These are phyloP conservation scores for Fusarium liriodendri DNA, from an alignment of 2,329 filamentous ascomycete species.

Conservation along the genomic window DNA sequence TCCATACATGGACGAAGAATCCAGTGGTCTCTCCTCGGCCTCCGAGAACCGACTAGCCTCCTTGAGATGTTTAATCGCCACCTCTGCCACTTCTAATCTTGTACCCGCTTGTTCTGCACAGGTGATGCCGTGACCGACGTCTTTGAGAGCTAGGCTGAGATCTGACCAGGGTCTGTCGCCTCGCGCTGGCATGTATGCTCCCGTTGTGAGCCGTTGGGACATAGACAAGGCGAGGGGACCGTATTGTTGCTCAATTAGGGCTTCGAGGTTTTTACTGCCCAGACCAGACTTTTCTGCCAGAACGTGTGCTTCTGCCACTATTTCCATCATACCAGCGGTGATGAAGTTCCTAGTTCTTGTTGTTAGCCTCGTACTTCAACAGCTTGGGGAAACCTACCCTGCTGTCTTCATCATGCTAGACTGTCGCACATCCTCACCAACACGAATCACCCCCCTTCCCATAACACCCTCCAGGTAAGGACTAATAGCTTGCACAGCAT, in stretches of 20 bases:
- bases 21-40: conserved; percentile 51
- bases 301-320: conserved; percentile 61
- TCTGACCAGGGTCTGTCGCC: conserved; percentile 58
- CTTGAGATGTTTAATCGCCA: conserved; percentile 55
- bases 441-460: conserved; percentile 54
- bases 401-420: conserved; percentile 61
- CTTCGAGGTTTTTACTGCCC: conserved; percentile 53
- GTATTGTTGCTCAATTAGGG: conserved; percentile 55
- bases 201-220: conserved; percentile 52
- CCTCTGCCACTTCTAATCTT: conserved; percentile 54
- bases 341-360: conserved; percentile 58
- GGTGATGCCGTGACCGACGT: conserved; percentile 61
- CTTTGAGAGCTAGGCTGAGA: conserved; percentile 62
- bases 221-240: conserved; percentile 51
- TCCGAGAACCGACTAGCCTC: conserved; percentile 55
- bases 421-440: conserved; percentile 56
- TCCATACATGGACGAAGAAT: conserved; percentile 64
- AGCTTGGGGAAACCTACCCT: conserved; percentile 45
- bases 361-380: background rate
- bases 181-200: conserved; percentile 50
- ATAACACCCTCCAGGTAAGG: conserved; percentile 57
- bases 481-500: conserved; percentile 48
- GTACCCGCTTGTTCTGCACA: conserved; percentile 54
- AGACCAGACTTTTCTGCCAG: conserved; percentile 60
- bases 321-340: conserved; percentile 60